These are phyloP conservation scores for Thelonectria rubi DNA, from an alignment of 2,329 filamentous ascomycete species.

Conservation along the genomic window DNA sequence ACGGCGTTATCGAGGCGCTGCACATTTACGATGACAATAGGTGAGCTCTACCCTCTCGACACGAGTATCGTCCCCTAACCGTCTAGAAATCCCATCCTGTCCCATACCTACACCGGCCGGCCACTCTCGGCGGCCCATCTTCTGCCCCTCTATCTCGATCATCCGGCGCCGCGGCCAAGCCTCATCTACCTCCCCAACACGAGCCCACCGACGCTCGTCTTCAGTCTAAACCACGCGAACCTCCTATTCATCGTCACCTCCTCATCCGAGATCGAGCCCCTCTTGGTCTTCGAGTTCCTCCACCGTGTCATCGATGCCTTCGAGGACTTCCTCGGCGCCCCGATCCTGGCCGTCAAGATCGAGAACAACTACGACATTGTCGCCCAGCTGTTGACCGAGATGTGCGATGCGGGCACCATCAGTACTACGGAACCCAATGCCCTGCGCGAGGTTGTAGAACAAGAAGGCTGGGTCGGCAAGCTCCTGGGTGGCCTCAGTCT, in stretches of 20 bases:
- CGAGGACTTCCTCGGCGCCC: conserved; percentile 92
- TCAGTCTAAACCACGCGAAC: conserved; percentile 86
- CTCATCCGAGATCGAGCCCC: conserved; percentile 87
- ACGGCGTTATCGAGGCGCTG: conserved; percentile 89
- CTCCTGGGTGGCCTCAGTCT: conserved; percentile 87
- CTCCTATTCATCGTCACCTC: conserved; percentile 86
- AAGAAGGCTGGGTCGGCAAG: conserved; percentile 89
- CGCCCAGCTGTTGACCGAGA: conserved; percentile 90
- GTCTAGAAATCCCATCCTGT: conserved; percentile 80
- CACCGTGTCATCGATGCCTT: conserved; percentile 92
- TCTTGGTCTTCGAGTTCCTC: conserved; percentile 92
- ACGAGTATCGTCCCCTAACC: conserved; percentile 36
- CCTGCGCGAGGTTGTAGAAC: conserved; percentile 88
- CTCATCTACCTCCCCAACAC: conserved; percentile 85
- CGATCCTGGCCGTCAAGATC: conserved; percentile 85
- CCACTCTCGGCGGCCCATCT: conserved; percentile 80
- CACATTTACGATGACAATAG: conserved; percentile 98
- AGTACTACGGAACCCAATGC: conserved; percentile 94
- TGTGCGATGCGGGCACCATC: conserved; percentile 93
- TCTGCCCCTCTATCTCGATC: conserved; percentile 85
- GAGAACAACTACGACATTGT: conserved; percentile 93
- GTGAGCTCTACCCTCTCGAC: conserved; percentile 55
- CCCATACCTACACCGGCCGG: conserved; percentile 86
- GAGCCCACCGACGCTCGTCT: conserved; percentile 86
- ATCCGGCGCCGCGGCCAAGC: conserved; percentile 82